Conservation (phyloP, 108 stramenopile genomes). For the Stephanodiscus minutulus region DNA sequence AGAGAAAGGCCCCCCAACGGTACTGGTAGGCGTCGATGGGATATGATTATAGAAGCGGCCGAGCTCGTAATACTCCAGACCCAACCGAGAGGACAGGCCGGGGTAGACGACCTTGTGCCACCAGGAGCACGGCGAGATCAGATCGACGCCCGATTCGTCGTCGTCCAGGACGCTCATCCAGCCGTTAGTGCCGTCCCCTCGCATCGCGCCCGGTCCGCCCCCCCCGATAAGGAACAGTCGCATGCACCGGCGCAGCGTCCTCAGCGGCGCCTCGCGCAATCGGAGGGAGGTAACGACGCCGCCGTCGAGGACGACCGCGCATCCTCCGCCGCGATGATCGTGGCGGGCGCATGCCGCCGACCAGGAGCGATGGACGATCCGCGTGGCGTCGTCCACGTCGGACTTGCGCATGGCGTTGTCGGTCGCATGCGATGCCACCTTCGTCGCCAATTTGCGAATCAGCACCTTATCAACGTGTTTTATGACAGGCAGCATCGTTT, state of each 20-base stretch:
- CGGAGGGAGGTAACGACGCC: conserved; percentile 35
- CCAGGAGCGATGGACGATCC: conserved; percentile 23
- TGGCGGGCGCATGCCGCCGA: background rate
- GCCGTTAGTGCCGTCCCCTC: conserved; percentile 76
- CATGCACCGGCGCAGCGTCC: conserved; percentile 49
- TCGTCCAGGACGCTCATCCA: conserved; percentile 61
- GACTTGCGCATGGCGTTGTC: conserved; percentile 8
- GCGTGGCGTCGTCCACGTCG: conserved; percentile 22
- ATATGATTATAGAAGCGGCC: conserved; percentile 15
- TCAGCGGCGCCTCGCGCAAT: conserved; percentile 67
- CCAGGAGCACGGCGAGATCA: conserved; percentile 21
- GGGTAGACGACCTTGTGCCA: conserved; percentile 73
- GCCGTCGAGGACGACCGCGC: background rate
- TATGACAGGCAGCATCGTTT: conserved; percentile 58
- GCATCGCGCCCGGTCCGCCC: conserved; percentile 79
- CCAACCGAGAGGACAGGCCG: conserved; percentile 66
- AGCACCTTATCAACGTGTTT: conserved; percentile 66
- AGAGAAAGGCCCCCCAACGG: conserved; percentile 1
- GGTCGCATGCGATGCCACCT: conserved; percentile 14
- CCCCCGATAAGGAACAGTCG: conserved; percentile 76
- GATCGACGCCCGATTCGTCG: conserved; percentile 16
- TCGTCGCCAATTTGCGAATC: conserved; percentile 55
- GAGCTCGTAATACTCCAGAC: conserved; percentile 49
- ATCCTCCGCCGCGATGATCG: background rate
- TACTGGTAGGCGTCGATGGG: background rate